Evolutionary conservation across 805 yeast species (phyloP).

Genomic region (Torulaspora microellipsoides): DNA sequence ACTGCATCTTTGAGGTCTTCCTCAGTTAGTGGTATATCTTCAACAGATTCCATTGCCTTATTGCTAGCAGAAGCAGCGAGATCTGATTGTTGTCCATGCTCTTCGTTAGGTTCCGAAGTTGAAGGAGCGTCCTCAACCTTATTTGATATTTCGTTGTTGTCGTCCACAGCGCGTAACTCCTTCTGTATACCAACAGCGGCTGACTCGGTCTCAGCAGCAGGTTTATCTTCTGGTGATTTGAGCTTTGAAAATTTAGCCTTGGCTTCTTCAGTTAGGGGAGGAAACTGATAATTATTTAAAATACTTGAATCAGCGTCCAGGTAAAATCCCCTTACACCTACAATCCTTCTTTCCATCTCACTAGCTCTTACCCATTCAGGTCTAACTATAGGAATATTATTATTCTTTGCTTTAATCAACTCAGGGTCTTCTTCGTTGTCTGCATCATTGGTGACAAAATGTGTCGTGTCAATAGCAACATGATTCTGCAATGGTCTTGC

Average conservation of each 20-base stretch:
- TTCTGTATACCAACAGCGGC: not conserved
- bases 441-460: conserved; percentile 55
- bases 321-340: conserved; percentile 87
- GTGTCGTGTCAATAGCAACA: conserved; percentile 89
- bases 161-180: not conserved
- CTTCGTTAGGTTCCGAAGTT: not conserved
- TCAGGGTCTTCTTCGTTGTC: conserved; percentile 40
- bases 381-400: conserved; percentile 87
- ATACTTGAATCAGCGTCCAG: conserved; percentile 49
- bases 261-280: conserved; percentile 9
- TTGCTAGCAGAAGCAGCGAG: not conserved
- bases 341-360: conserved; percentile 79
- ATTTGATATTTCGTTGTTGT: not conserved
- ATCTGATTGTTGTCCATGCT: not conserved
- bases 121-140: conserved; percentile 1
- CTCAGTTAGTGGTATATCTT: conserved; percentile 2
- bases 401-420: conserved; percentile 71
- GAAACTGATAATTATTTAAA: conserved; percentile 44
- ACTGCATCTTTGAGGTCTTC: conserved; percentile 9
- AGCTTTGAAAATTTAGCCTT: conserved; percentile 7
- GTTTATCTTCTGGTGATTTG: not conserved
- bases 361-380: conserved; percentile 98
- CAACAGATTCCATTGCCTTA: not conserved
- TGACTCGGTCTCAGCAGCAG: not conserved
- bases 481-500: conserved; percentile 71